Percentiles rank a stretch among this genome's conserved stretches.
phyloP scores from a whole-genome alignment of 78 protist genomes.

The Polysphondylium violaceum region DNA sequence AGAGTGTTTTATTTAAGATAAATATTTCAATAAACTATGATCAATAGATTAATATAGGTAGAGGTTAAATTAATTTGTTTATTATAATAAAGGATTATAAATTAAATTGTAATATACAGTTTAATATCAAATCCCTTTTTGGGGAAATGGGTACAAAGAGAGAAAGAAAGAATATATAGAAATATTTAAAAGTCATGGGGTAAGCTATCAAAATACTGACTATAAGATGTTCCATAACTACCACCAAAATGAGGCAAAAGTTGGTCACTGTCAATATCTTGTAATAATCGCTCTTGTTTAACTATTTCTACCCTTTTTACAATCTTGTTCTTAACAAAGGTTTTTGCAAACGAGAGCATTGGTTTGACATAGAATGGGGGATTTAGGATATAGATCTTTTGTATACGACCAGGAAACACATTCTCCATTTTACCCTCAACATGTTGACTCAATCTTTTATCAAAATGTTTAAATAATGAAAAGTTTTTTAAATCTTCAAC shows the following conservation, averaged over 20 bases:
- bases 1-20: neutral
- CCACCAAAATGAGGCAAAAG: slow-evolving; percentile 57
- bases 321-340: slow-evolving; percentile 33
- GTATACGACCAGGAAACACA: slow-evolving; percentile 62
- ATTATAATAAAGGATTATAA: too few relatives aligned
- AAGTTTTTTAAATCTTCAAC: slow-evolving; percentile 36
- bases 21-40: neutral
- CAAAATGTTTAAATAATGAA: slow-evolving; percentile 52
- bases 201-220: slow-evolving; percentile 15
- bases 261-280: neutral
- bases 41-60: neutral
- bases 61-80: neutral
- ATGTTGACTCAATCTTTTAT: slow-evolving; percentile 13
- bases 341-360: slow-evolving; percentile 28
- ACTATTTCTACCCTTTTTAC: slow-evolving; percentile 6
- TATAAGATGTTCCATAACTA: neutral
- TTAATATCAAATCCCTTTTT: neutral
- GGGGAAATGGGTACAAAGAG: too few relatives aligned
- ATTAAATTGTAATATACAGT: too few relatives aligned
- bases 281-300: neutral
- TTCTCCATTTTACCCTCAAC: slow-evolving; percentile 13
- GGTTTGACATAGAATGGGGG: slow-evolving; percentile 19
- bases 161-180: too few relatives aligned
- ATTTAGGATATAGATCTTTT: slow-evolving; percentile 29
- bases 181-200: slow-evolving; percentile 30